Percentiles rank a stretch among this genome's conserved stretches.
phyloP scores from a whole-genome alignment of 2,329 filamentous ascomycete species.

The Scytalidium sp. region DNA sequence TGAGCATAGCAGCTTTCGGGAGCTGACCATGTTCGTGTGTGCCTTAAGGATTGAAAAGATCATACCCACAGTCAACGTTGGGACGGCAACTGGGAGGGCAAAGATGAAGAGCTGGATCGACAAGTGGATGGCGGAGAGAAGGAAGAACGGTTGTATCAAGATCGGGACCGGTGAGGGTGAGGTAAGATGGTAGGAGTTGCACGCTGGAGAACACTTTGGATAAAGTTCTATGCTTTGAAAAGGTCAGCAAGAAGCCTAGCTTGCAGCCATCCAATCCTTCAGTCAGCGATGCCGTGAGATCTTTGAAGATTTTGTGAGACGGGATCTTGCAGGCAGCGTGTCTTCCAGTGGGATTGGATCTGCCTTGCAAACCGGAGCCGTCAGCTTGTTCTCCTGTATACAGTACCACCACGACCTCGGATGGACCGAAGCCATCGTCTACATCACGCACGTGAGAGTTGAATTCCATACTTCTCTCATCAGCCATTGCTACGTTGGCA shows the following conservation, averaged over 20 bases:
- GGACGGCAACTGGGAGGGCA: constrained; percentile 52
- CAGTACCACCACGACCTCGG: neutral
- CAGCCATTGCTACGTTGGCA: neutral
- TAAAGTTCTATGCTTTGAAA: no score
- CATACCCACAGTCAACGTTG: constrained; percentile 88
- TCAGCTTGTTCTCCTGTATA: no score
- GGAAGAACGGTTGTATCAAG: constrained; percentile 49
- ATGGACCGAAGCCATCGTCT: neutral
- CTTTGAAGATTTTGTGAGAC: neutral
- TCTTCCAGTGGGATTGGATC: neutral
- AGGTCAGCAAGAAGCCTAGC: neutral
- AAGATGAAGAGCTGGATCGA: constrained; percentile 66
- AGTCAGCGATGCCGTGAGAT: neutral
- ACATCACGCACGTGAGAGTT: neutral
- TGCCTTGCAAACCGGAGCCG: neutral
- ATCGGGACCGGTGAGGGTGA: constrained; percentile 22
- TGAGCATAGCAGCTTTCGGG: constrained; percentile 92
- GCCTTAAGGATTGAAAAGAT: constrained; percentile 82
- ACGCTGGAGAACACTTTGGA: no score
- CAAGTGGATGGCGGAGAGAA: constrained; percentile 57
- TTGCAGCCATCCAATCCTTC: neutral
- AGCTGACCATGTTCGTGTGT: constrained; percentile 92
- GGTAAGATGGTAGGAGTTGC: constrained; percentile 23
- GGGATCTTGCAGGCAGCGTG: neutral
- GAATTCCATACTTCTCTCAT: neutral